phyloP scores from a whole-genome alignment of 1,284 basidiomycete species.

The Testicularia cyperi region DNA sequence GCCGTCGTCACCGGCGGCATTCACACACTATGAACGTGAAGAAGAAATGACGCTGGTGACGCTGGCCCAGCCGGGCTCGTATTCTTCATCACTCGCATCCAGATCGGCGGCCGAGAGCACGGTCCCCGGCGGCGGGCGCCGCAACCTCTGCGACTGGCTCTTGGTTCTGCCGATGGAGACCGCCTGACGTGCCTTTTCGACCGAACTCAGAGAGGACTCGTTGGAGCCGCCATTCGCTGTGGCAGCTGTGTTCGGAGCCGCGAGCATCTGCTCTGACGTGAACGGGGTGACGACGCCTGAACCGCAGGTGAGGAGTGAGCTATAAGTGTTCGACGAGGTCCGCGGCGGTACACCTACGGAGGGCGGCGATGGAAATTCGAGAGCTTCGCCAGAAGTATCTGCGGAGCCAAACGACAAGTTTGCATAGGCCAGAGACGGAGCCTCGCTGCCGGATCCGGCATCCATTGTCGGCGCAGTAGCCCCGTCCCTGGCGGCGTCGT shows the following conservation, averaged over 20 bases:
- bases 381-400: not conserved
- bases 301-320: too few species aligned
- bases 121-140: constrained; percentile 47
- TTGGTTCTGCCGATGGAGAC: constrained; percentile 39
- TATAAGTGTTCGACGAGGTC: too few species aligned
- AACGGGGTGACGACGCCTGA: too few species aligned
- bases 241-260: too few species aligned
- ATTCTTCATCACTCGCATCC: constrained; percentile 55
- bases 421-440: not conserved
- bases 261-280: too few species aligned
- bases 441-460: not conserved
- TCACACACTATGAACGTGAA: constrained; percentile 13
- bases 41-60: constrained; percentile 46
- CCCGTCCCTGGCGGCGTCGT: too few species aligned
- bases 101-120: constrained; percentile 47
- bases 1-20: too few species aligned
- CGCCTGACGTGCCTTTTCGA: constrained; percentile 30
- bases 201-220: constrained; percentile 2
- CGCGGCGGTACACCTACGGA: too few species aligned
- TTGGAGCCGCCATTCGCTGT: too few species aligned
- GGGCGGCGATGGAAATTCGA: not conserved
- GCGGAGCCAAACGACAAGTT: not conserved
- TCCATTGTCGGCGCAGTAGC: not conserved
- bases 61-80: constrained; percentile 54
- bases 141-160: constrained; percentile 37